phyloP scores from a whole-genome alignment of 176 grass and related monocot species.

The Cymbopogon citratus region DNA sequence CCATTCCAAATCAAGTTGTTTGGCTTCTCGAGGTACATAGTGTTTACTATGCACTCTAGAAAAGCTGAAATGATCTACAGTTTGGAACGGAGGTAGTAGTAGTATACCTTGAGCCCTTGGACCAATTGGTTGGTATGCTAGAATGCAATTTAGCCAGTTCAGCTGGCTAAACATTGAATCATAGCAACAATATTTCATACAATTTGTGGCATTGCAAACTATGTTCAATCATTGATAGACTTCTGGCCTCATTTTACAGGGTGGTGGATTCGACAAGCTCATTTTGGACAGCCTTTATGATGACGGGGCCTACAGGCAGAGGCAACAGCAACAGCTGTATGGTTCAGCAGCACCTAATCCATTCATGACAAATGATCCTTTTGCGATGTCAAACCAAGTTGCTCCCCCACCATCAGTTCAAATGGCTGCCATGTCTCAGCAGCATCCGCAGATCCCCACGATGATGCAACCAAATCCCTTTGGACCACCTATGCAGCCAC shows the following conservation, averaged over 20 bases:
- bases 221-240: neutral
- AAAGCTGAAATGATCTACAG: neutral
- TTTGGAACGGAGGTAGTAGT: neutral
- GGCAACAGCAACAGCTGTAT: constrained; percentile 66
- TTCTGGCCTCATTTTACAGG: constrained; percentile 30
- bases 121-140: neutral
- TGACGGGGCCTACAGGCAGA: constrained; percentile 61
- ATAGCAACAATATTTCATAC: neutral
- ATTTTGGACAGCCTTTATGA: constrained; percentile 67
- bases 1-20: neutral
- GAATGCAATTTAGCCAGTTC: neutral
- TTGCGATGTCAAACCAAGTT: constrained; percentile 66
- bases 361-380: constrained; percentile 76
- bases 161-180: neutral
- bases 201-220: neutral
- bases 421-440: constrained; percentile 79
- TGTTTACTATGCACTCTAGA: neutral
- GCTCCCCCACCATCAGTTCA: constrained; percentile 75
- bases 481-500: constrained; percentile 43
- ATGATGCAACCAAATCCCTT: constrained; percentile 62
- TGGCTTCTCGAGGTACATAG: neutral
- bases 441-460: constrained; percentile 62
- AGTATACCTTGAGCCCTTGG: neutral
- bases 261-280: constrained; percentile 61
- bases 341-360: constrained; percentile 66